Base-by-base conservation (phyloP, 2,329 filamentous ascomycete genomes). In the Penicillium sp. region DNA sequence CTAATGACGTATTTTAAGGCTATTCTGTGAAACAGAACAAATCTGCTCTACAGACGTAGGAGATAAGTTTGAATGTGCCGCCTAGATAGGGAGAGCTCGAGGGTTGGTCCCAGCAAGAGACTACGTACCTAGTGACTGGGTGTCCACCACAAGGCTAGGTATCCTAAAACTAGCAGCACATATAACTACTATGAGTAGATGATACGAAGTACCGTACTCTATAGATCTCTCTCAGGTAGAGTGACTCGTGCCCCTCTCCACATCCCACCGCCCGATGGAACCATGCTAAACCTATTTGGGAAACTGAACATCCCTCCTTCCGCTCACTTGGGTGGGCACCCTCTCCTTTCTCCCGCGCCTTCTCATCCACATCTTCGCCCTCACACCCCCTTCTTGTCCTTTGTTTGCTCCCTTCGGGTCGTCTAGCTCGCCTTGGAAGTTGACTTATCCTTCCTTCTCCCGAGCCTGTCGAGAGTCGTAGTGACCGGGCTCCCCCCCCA, bases 181-280 rank as follows among this genome's bases (percentile, higher is more conserved):
- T 2, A 18, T 18, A 18, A 18, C 15, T 18, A 18, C 15, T 18
- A 18, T 2, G 15, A 18, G 15, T 18, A 18, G 15, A 18, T 18
- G 15, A 18, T 18, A 18, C 15, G 15, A 18, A 18, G 15, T 18
- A 18, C 15, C 15, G 15, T 18, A 18, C 15, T 18, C 15, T 39
- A 39, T 39, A 39, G 37, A 39, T 39, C 37, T 27, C 38, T 50
- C 42, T 53, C 51, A 53, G 41, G 44, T 50, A 46, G 15, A 54
- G 29, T 31, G 25, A 40, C 15, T 18, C 2, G 15, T 18, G 15
- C 15, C 15, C 15, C 15, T 18, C 59, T 57, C 58, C 58, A 57
- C 58, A 60, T 54, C 58, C 56, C 57, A 60, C 57, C 58, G 57
- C 58, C 54, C 55, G 56, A 59, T 56, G 54, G 52, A 59, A 57